Evolutionary conservation across 352 stramenopile genomes (phyloP).

Genomic region (Pythium guiyangense): DNA sequence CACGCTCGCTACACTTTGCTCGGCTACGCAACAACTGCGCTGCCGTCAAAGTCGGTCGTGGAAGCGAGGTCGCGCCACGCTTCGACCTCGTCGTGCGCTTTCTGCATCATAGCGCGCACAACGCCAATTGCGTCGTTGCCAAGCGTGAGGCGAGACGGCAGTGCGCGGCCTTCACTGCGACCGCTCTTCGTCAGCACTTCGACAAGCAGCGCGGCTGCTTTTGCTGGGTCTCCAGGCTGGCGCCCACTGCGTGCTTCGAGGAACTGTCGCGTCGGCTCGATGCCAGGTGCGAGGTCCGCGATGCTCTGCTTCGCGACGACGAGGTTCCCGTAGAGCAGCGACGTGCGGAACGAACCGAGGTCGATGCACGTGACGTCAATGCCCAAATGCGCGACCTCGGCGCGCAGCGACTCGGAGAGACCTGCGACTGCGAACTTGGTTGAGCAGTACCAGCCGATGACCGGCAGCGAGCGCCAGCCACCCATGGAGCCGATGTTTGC

Average conservation of each 20-base stretch:
- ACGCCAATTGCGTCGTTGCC: conserved; percentile 19
- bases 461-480: conserved; percentile 23
- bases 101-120: background rate
- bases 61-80: conserved; percentile 9
- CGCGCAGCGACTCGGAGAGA: conserved; percentile 25
- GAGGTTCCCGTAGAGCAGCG: conserved; percentile 20
- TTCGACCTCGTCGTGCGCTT: background rate
- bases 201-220: conserved; percentile 23
- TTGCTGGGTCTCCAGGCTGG: conserved; percentile 28
- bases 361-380: conserved; percentile 41
- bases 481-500: conserved; percentile 34
- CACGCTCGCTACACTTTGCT: background rate
- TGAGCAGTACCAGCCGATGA: conserved; percentile 29
- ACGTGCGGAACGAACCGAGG: conserved; percentile 30
- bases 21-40: background rate
- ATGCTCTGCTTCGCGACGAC: conserved; percentile 18
- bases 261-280: conserved; percentile 21
- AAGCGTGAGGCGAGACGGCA: conserved; percentile 23
- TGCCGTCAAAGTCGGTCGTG: conserved; percentile 7
- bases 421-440: conserved; percentile 40
- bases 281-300: conserved; percentile 20
- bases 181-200: conserved; percentile 35
- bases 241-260: conserved; percentile 24
- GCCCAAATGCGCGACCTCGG: conserved; percentile 26
- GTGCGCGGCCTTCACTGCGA: conserved; percentile 22